Conservation (phyloP, 2,329 filamentous ascomycete species). For the Botrytis elliptica region DNA sequence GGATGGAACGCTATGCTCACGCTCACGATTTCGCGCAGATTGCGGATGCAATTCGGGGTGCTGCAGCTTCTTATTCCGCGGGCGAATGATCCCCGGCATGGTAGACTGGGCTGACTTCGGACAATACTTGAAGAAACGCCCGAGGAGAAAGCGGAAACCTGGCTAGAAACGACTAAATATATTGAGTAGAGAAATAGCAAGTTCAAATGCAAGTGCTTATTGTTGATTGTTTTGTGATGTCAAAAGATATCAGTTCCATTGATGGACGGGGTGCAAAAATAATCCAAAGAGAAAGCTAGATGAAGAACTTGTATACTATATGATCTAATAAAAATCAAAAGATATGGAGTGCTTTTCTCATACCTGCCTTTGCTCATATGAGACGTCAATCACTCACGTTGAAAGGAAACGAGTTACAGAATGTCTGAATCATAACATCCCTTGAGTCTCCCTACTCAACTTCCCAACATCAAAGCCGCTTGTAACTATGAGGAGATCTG, state of each 20-base stretch:
- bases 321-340: background rate
- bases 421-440: constrained; percentile 5
- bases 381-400: background rate
- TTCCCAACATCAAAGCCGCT: background rate
- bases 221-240: background rate
- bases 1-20: background rate
- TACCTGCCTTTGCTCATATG: background rate
- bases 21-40: background rate
- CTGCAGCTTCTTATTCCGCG: background rate
- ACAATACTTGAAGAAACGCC: background rate
- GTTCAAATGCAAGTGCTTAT: background rate
- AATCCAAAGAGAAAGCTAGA: background rate
- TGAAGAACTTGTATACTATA: background rate
- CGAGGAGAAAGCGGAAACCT: background rate
- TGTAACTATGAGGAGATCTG: background rate
- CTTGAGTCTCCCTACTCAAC: background rate
- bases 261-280: background rate
- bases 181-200: background rate
- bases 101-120: background rate
- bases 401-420: constrained; percentile 8
- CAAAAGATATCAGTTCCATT: background rate
- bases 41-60: background rate
- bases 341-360: background rate
- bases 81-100: background rate
- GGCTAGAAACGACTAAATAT: background rate